These are phyloP conservation scores for Orbilia javanica DNA, from an alignment of 2,329 filamentous ascomycete species.

Conservation along the genomic window DNA sequence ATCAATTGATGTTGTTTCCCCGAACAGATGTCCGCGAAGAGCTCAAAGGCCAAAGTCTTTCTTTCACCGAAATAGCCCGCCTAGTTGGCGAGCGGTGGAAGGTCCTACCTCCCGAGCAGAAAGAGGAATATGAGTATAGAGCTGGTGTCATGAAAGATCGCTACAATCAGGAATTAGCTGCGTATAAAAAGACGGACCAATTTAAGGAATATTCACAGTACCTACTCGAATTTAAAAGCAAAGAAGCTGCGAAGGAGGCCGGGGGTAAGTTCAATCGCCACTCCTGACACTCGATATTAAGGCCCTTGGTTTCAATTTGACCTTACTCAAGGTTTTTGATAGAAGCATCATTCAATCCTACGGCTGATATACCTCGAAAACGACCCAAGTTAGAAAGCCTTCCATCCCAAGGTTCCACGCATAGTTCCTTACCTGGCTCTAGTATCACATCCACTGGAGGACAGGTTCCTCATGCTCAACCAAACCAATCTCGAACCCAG, in stretches of 20 bases:
- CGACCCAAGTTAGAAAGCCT: conserved; percentile 61
- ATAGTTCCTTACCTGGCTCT: conserved; percentile 57
- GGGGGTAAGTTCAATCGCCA: conserved; percentile 36
- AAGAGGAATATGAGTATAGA: conserved; percentile 79
- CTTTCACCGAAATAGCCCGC: conserved; percentile 86
- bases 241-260: conserved; percentile 70
- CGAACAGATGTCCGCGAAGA: conserved; percentile 73
- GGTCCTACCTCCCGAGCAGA: conserved; percentile 74
- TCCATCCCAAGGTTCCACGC: conserved; percentile 56
- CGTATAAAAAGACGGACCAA: conserved; percentile 81
- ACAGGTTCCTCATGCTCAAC: conserved; percentile 19
- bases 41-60: conserved; percentile 79
- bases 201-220: conserved; percentile 79
- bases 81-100: conserved; percentile 87
- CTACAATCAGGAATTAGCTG: conserved; percentile 78
- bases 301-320: conserved; percentile 51
- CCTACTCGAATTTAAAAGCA: conserved; percentile 81
- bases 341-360: conserved; percentile 54
- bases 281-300: background rate
- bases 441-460: conserved; percentile 57
- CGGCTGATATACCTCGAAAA: conserved; percentile 60
- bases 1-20: conserved; percentile 23
- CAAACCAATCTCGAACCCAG: conserved; percentile 44
- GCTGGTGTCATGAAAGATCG: conserved; percentile 80
- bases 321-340: conserved; percentile 56